Percentiles rank a stretch among this genome's conserved stretches.
phyloP scores from a whole-genome alignment of 257 asterid genomes.

The Nyctanthes arbortristis region DNA sequence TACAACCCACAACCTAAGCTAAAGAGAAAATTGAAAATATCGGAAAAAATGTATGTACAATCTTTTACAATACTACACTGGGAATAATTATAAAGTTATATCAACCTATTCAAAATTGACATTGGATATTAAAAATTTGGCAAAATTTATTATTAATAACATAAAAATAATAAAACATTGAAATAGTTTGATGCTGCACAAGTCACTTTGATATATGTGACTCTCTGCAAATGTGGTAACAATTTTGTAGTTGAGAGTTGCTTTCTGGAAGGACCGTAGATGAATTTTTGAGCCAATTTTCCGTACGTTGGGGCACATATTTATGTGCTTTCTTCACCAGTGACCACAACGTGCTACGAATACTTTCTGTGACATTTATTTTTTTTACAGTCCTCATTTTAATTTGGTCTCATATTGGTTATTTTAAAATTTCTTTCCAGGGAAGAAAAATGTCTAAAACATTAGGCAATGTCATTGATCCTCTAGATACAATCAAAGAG shows the following conservation, averaged over 20 bases:
- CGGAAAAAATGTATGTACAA: neutral
- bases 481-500: conserved; percentile 80
- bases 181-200: too few species aligned
- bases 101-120: neutral
- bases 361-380: neutral
- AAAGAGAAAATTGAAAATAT: neutral
- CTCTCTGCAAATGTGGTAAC: neutral
- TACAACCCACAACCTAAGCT: neutral
- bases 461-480: conserved; percentile 90
- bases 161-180: too few species aligned
- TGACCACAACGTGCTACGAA: conserved; percentile 3
- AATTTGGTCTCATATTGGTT: conserved; percentile 24
- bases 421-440: conserved; percentile 44
- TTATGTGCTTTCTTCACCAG: neutral
- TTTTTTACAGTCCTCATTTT: conserved; percentile 20
- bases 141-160: too few species aligned
- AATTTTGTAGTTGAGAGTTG: neutral
- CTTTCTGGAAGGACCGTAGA: neutral
- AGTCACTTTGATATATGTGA: neutral
- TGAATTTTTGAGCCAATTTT: neutral
- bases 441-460: conserved; percentile 98
- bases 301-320: neutral
- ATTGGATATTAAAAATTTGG: neutral
- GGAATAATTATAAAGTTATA: too few species aligned
- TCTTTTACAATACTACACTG: neutral